phyloP scores from a whole-genome alignment of 2,329 filamentous ascomycete species.

The Cryoendolithus antarcticus region DNA sequence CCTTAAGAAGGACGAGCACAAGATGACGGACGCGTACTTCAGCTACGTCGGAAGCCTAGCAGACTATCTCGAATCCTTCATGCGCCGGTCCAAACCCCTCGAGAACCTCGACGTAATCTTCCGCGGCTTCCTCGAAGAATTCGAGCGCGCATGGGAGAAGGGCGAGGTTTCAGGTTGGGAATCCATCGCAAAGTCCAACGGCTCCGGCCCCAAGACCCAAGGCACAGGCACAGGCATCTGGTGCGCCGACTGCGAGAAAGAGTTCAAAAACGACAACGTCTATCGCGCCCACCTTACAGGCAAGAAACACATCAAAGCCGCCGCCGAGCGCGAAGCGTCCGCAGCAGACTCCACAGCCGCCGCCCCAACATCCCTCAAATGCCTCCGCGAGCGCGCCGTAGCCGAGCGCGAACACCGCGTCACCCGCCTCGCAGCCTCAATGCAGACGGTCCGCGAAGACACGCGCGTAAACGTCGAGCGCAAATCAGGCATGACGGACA shows the following conservation, averaged over 20 bases:
- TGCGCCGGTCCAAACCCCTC: conserved; percentile 70
- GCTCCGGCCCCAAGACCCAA: conserved; percentile 33
- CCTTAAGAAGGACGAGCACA: conserved; percentile 61
- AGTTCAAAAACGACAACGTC: conserved; percentile 90
- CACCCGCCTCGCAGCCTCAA: conserved; percentile 63
- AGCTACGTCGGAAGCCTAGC: conserved; percentile 71
- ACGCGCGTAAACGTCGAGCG: conserved; percentile 92
- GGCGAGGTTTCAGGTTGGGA: conserved; percentile 69
- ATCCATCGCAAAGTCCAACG: conserved; percentile 31
- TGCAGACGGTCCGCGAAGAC: conserved; percentile 78
- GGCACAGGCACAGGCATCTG: conserved; percentile 59
- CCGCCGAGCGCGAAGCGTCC: conserved; percentile 43
- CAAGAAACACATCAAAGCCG: conserved; percentile 85
- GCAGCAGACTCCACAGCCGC: conserved; percentile 17
- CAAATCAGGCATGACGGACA: conserved; percentile 93
- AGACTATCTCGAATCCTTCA: conserved; percentile 76
- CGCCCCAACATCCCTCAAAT: conserved; percentile 17
- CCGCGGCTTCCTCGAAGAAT: conserved; percentile 65
- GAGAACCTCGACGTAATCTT: conserved; percentile 77
- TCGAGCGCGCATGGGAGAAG: conserved; percentile 69
- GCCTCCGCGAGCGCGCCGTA: conserved; percentile 77
- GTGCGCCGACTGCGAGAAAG: conserved; percentile 86
- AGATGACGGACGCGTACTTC: conserved; percentile 87
- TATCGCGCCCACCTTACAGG: conserved; percentile 81
- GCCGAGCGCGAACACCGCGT: conserved; percentile 81